These are phyloP conservation scores for Lactarius pseudohatsudake DNA, from an alignment of 768 basidiomycete species.

Conservation along the genomic window DNA sequence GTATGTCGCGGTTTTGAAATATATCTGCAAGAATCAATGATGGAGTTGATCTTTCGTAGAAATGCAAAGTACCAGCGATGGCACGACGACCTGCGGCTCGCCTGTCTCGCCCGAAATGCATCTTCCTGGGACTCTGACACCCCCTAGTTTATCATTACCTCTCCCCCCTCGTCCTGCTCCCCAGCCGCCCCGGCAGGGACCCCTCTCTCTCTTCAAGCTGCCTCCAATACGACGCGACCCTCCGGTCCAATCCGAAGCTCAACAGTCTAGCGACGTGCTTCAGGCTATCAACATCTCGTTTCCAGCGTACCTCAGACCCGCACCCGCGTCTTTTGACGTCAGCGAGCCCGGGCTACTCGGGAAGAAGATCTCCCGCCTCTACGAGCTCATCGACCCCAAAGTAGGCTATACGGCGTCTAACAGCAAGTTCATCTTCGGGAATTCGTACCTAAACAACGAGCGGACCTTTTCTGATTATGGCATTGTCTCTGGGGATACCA, in stretches of 20 bases:
- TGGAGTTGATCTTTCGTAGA: neutral
- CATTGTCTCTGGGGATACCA: neutral
- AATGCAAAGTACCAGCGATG: neutral
- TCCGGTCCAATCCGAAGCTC: neutral
- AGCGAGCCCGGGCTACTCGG: neutral
- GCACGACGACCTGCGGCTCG: neutral
- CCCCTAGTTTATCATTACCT: neutral
- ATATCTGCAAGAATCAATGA: neutral
- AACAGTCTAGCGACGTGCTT: neutral
- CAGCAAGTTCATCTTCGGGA: neutral
- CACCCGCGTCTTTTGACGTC: neutral
- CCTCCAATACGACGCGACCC: neutral
- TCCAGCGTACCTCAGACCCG: neutral
- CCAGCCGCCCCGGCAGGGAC: neutral
- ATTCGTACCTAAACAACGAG: neutral
- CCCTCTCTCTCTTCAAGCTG: neutral
- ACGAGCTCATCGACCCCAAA: neutral
- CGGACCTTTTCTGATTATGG: neutral
- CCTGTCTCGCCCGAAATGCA: neutral
- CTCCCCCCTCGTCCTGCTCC: neutral
- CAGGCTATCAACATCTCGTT: conserved; percentile 1
- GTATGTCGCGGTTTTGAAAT: neutral
- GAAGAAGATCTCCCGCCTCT: conserved; percentile 4
- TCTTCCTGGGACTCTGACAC: neutral
- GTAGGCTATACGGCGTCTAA: neutral